Evolutionary conservation across 495 filamentous ascomycete genomes (phyloP).

Genomic region (Friedmanniomyces endolithicus): DNA sequence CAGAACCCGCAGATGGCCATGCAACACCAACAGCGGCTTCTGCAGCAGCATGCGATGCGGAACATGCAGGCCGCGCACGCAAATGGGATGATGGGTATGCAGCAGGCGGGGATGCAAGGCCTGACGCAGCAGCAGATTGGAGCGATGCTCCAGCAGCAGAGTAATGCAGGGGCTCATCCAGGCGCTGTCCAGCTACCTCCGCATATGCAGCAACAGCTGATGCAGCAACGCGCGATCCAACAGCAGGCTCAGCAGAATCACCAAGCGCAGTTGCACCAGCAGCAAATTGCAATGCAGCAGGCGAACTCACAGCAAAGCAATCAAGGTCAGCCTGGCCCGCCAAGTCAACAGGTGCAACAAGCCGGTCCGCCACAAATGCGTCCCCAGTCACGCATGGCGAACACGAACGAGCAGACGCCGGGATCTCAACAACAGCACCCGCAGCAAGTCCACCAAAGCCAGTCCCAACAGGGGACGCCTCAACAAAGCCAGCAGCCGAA

Average conservation of each 20-base stretch:
- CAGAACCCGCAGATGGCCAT: conserved; percentile 16
- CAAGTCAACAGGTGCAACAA: conserved; percentile 3
- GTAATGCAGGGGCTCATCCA: not conserved
- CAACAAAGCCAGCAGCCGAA: conserved; percentile 23
- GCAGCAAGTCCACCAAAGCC: conserved; percentile 15
- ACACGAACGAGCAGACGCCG: conserved; percentile 11
- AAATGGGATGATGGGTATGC: conserved; percentile 13
- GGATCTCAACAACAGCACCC: conserved; percentile 1
- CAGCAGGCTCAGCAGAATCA: conserved; percentile 16
- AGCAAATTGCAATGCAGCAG: conserved; percentile 29
- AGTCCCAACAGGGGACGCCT: conserved; percentile 18
- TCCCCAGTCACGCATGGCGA: conserved; percentile 15
- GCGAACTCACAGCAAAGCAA: conserved; percentile 28
- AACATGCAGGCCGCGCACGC: conserved; percentile 17
- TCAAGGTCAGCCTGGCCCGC: conserved; percentile 21
- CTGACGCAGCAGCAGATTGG: conserved; percentile 18
- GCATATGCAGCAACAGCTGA: conserved; percentile 29
- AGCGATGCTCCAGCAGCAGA: conserved; percentile 14
- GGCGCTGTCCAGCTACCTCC: conserved; percentile 13
- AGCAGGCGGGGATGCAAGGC: conserved; percentile 9
- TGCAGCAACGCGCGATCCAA: conserved; percentile 22
- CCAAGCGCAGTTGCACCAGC: conserved; percentile 20
- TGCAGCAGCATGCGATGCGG: conserved; percentile 27
- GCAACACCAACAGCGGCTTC: conserved; percentile 17
- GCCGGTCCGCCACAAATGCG: conserved; percentile 14